phyloP scores from a whole-genome alignment of 139 green algal species.

The Closterium sp. region DNA sequence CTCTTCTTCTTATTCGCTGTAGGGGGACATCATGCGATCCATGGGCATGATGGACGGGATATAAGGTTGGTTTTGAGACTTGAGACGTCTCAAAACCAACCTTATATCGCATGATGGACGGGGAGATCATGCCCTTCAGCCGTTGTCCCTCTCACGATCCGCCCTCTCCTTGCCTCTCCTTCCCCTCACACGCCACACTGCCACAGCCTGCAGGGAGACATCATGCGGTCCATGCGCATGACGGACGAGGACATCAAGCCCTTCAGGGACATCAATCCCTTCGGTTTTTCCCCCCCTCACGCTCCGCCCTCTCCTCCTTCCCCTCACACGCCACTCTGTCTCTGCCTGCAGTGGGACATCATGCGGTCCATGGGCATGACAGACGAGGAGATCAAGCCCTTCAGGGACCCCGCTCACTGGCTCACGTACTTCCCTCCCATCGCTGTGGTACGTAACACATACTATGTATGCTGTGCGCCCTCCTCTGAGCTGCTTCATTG shows the following conservation, averaged over 20 bases:
- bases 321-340: background rate
- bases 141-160: background rate
- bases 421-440: conserved; percentile 92
- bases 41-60: too few relatives aligned
- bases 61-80: too few relatives aligned
- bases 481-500: too few relatives aligned
- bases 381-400: conserved; percentile 81
- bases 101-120: conserved; percentile 83
- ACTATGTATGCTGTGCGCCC: background rate
- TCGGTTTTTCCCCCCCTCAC: too few relatives aligned
- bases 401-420: conserved; percentile 84
- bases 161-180: background rate
- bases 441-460: conserved; percentile 58
- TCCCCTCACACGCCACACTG: background rate
- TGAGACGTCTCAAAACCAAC: too few relatives aligned
- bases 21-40: too few relatives aligned
- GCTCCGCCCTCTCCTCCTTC: background rate
- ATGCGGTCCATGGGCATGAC: conserved; percentile 81
- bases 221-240: conserved; percentile 80
- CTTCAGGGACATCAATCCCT: too few relatives aligned
- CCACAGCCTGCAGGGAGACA: conserved; percentile 85
- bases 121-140: conserved; percentile 85
- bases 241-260: too few relatives aligned
- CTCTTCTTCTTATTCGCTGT: too few relatives aligned
- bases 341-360: conserved; percentile 89